A percentile compares a stretch with the other conserved stretches of the same genome.
phyloP scores from a whole-genome alignment of 768 basidiomycete genomes.

The Chlorophyllum brunneum region DNA sequence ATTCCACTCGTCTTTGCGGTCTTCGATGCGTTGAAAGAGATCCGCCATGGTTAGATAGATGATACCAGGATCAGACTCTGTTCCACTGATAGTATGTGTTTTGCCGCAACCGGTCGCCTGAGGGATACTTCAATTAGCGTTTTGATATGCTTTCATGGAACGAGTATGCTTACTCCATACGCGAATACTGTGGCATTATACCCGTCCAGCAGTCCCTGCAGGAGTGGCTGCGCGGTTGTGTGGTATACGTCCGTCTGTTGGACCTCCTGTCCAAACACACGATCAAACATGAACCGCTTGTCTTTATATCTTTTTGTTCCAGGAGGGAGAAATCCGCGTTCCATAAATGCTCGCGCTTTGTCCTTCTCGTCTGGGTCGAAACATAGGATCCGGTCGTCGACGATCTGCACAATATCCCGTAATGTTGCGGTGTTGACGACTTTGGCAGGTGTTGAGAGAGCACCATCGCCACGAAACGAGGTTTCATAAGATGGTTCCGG shows the following conservation, averaged over 20 bases:
- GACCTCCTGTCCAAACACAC: conserved; percentile 79
- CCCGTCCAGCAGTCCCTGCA: conserved; percentile 84
- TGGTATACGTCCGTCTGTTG: conserved; percentile 87
- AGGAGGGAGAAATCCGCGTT: conserved; percentile 80
- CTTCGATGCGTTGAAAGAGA: conserved; percentile 90
- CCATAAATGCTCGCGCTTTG: conserved; percentile 71
- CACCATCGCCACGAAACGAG: conserved; percentile 79
- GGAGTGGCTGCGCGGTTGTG: conserved; percentile 78
- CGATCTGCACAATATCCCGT: conserved; percentile 79
- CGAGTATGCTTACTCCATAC: conserved; percentile 71
- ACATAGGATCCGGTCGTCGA: conserved; percentile 92
- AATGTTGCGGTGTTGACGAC: conserved; percentile 53
- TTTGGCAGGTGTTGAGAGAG: conserved; percentile 65
- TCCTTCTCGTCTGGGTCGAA: conserved; percentile 96
- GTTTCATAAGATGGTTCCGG: conserved; percentile 72
- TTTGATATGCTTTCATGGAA: conserved; percentile 10
- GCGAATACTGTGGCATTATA: conserved; percentile 98
- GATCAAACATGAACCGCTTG: conserved; percentile 95
- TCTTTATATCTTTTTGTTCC: conserved; percentile 95
- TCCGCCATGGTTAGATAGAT: conserved; percentile 98
- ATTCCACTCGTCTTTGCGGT: conserved; percentile 79
- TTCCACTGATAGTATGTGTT: conserved; percentile 97
- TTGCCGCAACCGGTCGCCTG: conserved; percentile 99
- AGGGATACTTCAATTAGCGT: background rate
- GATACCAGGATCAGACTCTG: conserved; percentile 82